These are phyloP conservation scores for Raffaelea ambrosiae DNA, from an alignment of 2,329 filamentous ascomycete species.

Conservation along the genomic window DNA sequence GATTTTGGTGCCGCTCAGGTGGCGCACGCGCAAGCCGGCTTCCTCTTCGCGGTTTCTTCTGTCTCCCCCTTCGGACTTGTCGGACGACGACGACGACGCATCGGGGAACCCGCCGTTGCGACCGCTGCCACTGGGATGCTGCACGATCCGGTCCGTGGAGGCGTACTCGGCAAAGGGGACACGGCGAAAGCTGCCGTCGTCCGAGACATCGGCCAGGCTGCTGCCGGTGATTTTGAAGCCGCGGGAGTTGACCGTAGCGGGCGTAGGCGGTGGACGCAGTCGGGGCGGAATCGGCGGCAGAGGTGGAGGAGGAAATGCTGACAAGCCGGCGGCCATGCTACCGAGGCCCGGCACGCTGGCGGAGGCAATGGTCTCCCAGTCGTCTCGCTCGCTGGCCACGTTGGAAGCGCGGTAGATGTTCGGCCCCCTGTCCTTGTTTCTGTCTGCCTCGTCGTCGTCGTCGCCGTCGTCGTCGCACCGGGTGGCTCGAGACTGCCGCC, in stretches of 20 bases:
- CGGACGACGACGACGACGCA: no score
- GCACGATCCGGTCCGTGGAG: constrained; percentile 20
- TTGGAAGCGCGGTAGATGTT: not conserved
- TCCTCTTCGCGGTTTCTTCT: constrained; percentile 4
- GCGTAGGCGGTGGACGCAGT: no score
- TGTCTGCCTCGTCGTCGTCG: not conserved
- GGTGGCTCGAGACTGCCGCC: not conserved
- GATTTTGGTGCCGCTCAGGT: constrained; percentile 14
- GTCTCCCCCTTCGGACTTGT: not conserved
- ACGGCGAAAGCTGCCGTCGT: constrained; percentile 15
- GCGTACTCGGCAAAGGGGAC: constrained; percentile 13
- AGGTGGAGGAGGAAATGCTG: not conserved
- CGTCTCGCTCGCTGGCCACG: constrained; percentile 20
- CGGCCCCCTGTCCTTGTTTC: not conserved
- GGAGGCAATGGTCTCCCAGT: constrained; percentile 28
- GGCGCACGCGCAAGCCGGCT: constrained; percentile 10
- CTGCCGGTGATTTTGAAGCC: constrained; percentile 21
- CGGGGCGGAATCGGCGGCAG: not conserved
- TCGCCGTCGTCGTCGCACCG: not conserved
- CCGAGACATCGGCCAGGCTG: constrained; percentile 37
- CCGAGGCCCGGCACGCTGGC: constrained; percentile 21
- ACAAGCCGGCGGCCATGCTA: constrained; percentile 14
- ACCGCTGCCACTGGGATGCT: constrained; percentile 11
- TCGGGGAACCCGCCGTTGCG: no score
- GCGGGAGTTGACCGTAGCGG: constrained; percentile 2